Evolutionary conservation across 495 filamentous ascomycete genomes (phyloP).

Genomic region (Tricharina praecox): DNA sequence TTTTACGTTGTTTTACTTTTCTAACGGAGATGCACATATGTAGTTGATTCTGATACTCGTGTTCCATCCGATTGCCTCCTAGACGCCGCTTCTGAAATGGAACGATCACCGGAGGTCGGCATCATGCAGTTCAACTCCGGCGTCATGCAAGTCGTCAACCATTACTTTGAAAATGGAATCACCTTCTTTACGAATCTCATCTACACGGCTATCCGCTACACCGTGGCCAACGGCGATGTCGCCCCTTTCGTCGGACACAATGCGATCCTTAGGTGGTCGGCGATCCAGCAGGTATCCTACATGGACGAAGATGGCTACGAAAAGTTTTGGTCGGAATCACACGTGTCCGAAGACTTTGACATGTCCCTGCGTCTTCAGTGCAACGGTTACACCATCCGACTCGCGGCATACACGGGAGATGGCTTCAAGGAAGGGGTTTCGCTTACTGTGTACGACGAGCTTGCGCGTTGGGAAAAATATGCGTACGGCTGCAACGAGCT

Average conservation of each 20-base stretch:
- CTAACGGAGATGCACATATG: not conserved
- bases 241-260: constrained; percentile 71
- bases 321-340: constrained; percentile 71
- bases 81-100: constrained; percentile 65
- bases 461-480: constrained; percentile 74
- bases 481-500: constrained; percentile 77
- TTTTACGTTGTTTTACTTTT: too few relatives aligned
- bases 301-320: constrained; percentile 45
- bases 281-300: constrained; percentile 61
- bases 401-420: constrained; percentile 54
- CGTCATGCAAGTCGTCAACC: constrained; percentile 64
- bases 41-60: constrained; percentile 64
- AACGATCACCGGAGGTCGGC: constrained; percentile 59
- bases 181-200: constrained; percentile 77
- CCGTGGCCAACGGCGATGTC: constrained; percentile 66
- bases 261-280: constrained; percentile 61
- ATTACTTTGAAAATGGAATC: constrained; percentile 58
- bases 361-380: constrained; percentile 68
- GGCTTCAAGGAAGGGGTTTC: constrained; percentile 77
- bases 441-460: constrained; percentile 68
- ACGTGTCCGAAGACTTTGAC: constrained; percentile 73
- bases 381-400: constrained; percentile 53
- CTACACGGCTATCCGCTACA: constrained; percentile 61
- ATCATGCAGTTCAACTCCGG: constrained; percentile 70
- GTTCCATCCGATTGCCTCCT: constrained; percentile 57